Percentiles rank a stretch among this genome's conserved stretches.
These are phyloP conservation scores for Zymoseptoria passerinii DNA, from an alignment of 2,329 filamentous ascomycete species.

Conservation along the genomic window DNA sequence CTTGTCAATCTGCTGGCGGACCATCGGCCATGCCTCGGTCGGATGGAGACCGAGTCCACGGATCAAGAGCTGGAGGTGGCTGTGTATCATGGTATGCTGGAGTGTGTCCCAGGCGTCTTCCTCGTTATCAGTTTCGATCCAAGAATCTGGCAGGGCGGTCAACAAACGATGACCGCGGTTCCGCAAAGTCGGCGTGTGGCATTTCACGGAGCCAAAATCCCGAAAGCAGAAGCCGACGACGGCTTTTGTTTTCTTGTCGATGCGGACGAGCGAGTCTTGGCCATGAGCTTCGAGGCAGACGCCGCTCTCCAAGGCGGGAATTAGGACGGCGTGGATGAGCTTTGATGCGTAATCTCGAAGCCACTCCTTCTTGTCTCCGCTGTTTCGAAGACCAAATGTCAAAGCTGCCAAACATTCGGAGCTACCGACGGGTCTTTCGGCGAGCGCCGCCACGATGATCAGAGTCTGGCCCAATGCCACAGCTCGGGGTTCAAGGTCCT, in stretches of 20 bases:
- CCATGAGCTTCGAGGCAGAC: conserved; percentile 7
- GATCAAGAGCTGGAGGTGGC: conserved; percentile 2
- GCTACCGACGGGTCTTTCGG: background rate
- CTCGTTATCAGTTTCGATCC: conserved; percentile 1
- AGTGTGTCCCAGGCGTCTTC: conserved; percentile 5
- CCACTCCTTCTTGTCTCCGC: background rate
- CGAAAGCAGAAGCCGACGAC: conserved; percentile 3
- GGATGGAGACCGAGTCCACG: background rate
- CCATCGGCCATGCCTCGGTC: background rate
- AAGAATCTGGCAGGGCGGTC: conserved; percentile 1
- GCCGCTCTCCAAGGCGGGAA: conserved; percentile 2
- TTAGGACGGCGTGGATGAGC: conserved; percentile 1
- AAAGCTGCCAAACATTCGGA: background rate
- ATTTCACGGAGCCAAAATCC: conserved; percentile 4
- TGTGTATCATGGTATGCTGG: conserved; percentile 5
- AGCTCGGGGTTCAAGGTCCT: conserved; percentile 3
- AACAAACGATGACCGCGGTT: conserved; percentile 1
- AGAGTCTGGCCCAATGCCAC: background rate
- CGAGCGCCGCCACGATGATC: background rate
- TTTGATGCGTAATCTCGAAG: conserved; percentile 1
- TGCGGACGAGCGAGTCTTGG: conserved; percentile 2
- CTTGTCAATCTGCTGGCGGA: background rate
- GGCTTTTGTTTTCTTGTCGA: background rate
- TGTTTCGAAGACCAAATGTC: background rate
- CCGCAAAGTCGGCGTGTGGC: conserved; percentile 4